A percentile compares a stretch with the other conserved stretches of the same genome.
phyloP scores from a whole-genome alignment of 306 rosid genomes.

The Prunus mira region DNA sequence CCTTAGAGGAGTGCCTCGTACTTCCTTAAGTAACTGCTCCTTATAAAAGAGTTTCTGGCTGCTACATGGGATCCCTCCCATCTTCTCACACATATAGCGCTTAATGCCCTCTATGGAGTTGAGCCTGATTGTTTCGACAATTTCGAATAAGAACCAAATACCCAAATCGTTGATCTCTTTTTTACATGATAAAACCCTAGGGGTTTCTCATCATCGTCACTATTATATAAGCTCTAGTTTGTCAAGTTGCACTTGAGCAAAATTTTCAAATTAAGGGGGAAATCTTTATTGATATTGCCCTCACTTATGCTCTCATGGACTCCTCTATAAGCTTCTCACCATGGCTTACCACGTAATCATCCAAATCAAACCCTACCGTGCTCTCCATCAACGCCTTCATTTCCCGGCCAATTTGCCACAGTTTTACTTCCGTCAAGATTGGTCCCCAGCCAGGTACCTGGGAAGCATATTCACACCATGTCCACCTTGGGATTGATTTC shows the following conservation, averaged over 20 bases:
- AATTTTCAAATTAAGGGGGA: neutral
- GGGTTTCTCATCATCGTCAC: neutral
- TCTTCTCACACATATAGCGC: neutral
- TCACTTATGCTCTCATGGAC: neutral
- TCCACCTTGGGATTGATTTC: neutral
- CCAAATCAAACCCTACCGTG: neutral
- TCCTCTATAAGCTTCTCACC: neutral
- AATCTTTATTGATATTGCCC: neutral
- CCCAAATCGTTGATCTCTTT: slow-evolving; percentile 2
- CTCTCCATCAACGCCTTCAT: neutral
- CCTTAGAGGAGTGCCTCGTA: neutral
- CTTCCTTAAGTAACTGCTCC: neutral
- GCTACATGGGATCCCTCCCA: neutral
- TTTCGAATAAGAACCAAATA: neutral
- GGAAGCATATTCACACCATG: neutral
- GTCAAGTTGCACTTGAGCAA: neutral
- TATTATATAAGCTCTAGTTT: neutral
- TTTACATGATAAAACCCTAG: neutral
- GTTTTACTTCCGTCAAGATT: neutral
- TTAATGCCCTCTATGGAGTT: neutral
- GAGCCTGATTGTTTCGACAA: neutral
- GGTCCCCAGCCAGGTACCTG: neutral
- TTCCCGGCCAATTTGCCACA: neutral
- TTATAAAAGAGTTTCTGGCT: neutral
- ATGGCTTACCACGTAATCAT: neutral